Percentiles rank a stretch among this genome's conserved stretches.
Conservation (phyloP, 73 alveolate species). For the Blepharisma japonicum region DNA sequence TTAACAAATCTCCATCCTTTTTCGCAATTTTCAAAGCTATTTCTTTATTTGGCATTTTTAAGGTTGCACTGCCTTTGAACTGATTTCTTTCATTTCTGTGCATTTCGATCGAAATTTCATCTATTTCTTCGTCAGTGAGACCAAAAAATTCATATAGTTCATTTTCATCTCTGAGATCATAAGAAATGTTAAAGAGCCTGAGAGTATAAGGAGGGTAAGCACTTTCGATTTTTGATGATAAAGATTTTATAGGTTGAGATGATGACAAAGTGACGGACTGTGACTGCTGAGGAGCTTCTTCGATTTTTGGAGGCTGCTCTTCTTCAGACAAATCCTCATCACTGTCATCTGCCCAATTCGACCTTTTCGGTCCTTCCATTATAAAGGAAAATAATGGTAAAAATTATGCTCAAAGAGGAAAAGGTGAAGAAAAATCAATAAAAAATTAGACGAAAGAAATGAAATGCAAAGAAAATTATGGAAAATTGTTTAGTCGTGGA, state of each 20-base stretch:
- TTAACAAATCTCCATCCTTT: not conserved
- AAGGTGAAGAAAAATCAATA: no score
- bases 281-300: no score
- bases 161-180: not conserved
- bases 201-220: no score
- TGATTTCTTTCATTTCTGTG: not conserved
- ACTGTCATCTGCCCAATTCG: conserved; percentile 30
- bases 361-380: conserved; percentile 27
- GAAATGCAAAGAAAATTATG: no score
- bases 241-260: no score
- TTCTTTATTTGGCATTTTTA: not conserved
- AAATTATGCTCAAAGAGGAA: no score
- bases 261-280: no score
- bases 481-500: no score
- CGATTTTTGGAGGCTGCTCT: conserved; percentile 1
- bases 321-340: conserved; percentile 25
- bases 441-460: no score
- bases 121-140: not conserved
- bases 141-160: not conserved
- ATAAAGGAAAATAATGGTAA: no score
- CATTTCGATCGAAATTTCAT: not conserved
- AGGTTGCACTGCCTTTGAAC: not conserved
- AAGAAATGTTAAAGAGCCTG: not conserved
- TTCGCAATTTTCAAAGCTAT: not conserved
- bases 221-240: no score